Percentiles rank a stretch among this genome's conserved stretches.
Conservation (phyloP, 768 basidiomycete genomes). For the Calocybe gangraenosa region DNA sequence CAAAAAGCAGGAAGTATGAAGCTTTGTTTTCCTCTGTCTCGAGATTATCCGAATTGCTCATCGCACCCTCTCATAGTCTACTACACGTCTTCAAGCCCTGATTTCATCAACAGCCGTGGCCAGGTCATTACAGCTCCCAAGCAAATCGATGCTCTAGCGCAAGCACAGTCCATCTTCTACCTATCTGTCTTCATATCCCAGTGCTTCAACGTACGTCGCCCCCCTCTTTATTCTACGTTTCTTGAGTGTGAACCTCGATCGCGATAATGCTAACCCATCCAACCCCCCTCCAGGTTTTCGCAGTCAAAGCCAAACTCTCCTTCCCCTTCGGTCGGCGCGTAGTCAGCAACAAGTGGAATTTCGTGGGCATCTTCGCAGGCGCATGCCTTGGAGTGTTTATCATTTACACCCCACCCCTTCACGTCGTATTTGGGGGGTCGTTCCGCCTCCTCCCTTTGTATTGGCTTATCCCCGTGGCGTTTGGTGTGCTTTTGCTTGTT, state of each 20-base stretch:
- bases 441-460: conserved; percentile 55
- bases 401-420: conserved; percentile 65
- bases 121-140: conserved; percentile 36
- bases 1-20: conserved; percentile 38
- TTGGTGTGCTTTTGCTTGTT: conserved; percentile 49
- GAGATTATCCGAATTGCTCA: not conserved
- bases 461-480: conserved; percentile 63
- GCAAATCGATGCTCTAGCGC: conserved; percentile 55
- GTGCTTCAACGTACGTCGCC: conserved; percentile 53
- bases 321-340: conserved; percentile 60
- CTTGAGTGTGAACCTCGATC: not conserved
- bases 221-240: conserved; percentile 7
- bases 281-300: conserved; percentile 49
- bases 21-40: not conserved
- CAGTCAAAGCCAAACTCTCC: conserved; percentile 59
- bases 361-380: conserved; percentile 56
- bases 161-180: conserved; percentile 65
- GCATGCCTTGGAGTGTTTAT: conserved; percentile 64
- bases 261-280: too few relatives aligned
- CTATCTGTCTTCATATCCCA: conserved; percentile 66
- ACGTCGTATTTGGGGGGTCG: conserved; percentile 65
- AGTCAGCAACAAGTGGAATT: conserved; percentile 60
- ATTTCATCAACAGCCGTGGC: conserved; percentile 54
- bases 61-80: conserved; percentile 28
- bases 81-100: conserved; percentile 42